Percentiles rank a stretch among this genome's conserved stretches.
Conservation (phyloP, 345 rosid genomes). For the Salix arbutifolia region DNA sequence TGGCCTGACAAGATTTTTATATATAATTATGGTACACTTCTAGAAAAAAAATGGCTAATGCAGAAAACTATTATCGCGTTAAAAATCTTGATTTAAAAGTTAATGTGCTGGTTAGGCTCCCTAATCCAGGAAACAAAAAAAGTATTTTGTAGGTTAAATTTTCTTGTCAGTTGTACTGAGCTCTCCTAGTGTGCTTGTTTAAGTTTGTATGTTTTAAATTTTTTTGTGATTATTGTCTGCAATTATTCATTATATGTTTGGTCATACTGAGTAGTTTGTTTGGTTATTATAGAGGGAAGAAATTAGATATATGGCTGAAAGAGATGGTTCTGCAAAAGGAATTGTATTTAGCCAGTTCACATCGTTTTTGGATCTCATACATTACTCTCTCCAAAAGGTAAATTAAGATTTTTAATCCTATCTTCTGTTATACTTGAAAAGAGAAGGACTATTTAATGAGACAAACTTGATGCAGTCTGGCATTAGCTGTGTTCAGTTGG, state of each 20-base stretch:
- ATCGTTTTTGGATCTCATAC: constrained; percentile 85
- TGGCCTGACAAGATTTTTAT: not conserved
- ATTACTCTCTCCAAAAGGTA: constrained; percentile 82
- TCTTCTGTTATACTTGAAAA: not conserved
- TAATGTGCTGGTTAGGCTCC: not conserved
- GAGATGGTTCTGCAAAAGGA: constrained; percentile 97
- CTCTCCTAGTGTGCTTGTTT: not conserved
- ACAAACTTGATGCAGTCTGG: constrained; percentile 54
- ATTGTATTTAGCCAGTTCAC: constrained; percentile 99
- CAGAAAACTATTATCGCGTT: not conserved
- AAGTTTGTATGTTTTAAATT: not conserved
- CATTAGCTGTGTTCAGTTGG: constrained; percentile 74
- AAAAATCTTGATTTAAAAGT: not conserved
- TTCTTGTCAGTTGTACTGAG: no score
- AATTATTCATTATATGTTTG: not conserved
- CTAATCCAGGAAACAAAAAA: not conserved
- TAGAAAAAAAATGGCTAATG: not conserved
- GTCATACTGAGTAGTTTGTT: constrained; percentile 5
- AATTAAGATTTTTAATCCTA: not conserved
- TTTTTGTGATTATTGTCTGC: not conserved
- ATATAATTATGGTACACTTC: not conserved
- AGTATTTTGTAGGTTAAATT: not conserved
- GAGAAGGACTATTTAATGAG: not conserved
- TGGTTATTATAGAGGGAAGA: constrained; percentile 72
- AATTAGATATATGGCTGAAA: constrained; percentile 85